phyloP scores from a whole-genome alignment of 495 filamentous ascomycete genomes.

The Aspergillus biplanus region DNA sequence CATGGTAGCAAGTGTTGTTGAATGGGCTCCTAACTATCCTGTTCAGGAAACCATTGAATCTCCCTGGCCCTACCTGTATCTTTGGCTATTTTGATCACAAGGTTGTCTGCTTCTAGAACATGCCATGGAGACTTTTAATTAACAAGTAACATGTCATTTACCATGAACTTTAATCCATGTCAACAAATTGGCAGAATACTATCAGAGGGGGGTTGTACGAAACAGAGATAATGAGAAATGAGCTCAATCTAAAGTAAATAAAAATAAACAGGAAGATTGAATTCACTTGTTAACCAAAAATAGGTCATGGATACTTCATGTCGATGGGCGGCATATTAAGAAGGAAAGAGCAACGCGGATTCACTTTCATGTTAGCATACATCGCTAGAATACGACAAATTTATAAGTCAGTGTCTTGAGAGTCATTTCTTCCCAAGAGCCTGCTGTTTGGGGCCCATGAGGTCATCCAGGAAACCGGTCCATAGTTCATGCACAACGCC shows the following conservation, averaged over 20 bases:
- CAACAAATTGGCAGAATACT: no score
- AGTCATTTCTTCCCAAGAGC: constrained; percentile 28
- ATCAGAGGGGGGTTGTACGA: no score
- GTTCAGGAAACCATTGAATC: no score
- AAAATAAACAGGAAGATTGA: not conserved
- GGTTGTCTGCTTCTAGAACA: no score
- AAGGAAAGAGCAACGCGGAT: constrained; percentile 7
- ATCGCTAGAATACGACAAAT: constrained; percentile 24
- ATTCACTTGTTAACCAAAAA: not conserved
- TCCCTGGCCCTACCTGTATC: no score
- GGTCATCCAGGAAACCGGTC: constrained; percentile 61
- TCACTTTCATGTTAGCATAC: constrained; percentile 14
- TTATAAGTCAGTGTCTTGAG: not conserved
- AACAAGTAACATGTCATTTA: no score
- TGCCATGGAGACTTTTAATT: no score
- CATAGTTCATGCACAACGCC: constrained; percentile 55
- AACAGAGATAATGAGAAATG: no score
- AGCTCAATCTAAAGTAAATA: not conserved
- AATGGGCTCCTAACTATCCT: no score
- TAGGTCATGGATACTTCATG: not conserved
- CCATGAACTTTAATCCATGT: no score
- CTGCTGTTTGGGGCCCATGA: constrained; percentile 51
- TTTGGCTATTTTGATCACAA: no score
- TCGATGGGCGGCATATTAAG: not conserved
- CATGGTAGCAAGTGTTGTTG: not conserved